Base-by-base conservation (phyloP, 164 flowering plant species). In the Dillenia suffruticosa region DNA sequence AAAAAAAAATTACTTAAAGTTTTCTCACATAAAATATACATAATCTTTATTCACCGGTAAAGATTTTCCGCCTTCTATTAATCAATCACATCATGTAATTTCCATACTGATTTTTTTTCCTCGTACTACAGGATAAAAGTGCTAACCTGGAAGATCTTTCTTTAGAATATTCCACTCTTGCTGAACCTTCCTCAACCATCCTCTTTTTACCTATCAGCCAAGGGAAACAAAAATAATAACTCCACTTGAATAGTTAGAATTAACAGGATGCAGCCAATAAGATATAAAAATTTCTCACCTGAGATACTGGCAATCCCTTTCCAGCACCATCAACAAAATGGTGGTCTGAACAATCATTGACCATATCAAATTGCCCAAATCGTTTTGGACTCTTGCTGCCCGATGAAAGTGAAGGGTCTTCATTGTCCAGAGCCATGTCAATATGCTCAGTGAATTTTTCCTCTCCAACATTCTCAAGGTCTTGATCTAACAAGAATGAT, bases 121-220 rank as follows among this genome's bases (percentile, higher is more conserved):
- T 12, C 1, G 59, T 40, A 5, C 46, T 45, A n/a, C 12, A 22
- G 52, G 9, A 1, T 55, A 45, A 7, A 62, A 62, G 51, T 51
- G 51, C 80, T 59, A 58, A 93, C 98, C 95, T 49, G 98, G 97
- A 69, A 90, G 87, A 72, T 79, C 75, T 74, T 74, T 79, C 81
- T 86, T 78, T 19, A 93, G 73, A 72, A 84, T 87, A 82, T 78
- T 82, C 98, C 98, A 93, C 65, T 93, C 98, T 58, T 83, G 84
- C 62, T 86, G 97, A 64, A 93, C 88, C 74, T 84, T 93, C 83
- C 82, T 90, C 72, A 86, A 52, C 96, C 98, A 93, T 46, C 75
- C 67, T 73, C 74, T 77, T 69, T 76, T 87, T 15, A 75, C 76
- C 96, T 93, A 58, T 44, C 57, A 63, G 54, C 9, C 16, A 46